A percentile compares a stretch with the other conserved stretches of the same genome.
These are phyloP conservation scores for Ulvella scutata DNA, from an alignment of 139 green algal species.

Conservation along the genomic window DNA sequence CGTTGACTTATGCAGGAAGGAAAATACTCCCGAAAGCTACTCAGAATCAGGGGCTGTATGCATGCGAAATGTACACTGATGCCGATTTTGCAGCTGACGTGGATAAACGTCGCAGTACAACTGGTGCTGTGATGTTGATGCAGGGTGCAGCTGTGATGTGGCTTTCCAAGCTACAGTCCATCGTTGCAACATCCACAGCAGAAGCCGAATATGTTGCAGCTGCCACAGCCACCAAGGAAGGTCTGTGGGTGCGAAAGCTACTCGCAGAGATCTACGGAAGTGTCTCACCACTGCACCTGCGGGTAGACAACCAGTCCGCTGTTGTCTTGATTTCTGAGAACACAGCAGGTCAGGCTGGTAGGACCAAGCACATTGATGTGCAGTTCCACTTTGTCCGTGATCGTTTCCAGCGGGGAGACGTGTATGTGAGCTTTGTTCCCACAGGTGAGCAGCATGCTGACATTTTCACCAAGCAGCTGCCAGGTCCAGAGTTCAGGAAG, in stretches of 20 bases:
- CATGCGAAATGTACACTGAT: constrained; percentile 9
- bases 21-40: no score
- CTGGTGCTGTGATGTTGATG: constrained; percentile 13
- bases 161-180: constrained; percentile 13
- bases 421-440: constrained; percentile 7
- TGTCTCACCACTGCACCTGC: neutral
- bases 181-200: constrained; percentile 17
- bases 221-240: constrained; percentile 10
- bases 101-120: neutral
- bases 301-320: constrained; percentile 23
- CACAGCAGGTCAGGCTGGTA: neutral
- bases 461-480: constrained; percentile 16
- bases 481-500: no score
- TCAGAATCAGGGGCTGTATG: neutral
- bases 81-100: constrained; percentile 11
- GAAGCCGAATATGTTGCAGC: constrained; percentile 25
- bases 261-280: neutral
- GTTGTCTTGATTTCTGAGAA: constrained; percentile 15
- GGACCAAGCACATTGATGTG: constrained; percentile 29
- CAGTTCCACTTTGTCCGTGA: constrained; percentile 17
- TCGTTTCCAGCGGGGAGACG: constrained; percentile 1
- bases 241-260: constrained; percentile 17
- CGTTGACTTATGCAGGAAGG: neutral
- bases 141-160: constrained; percentile 17
- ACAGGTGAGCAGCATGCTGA: constrained; percentile 14